These are phyloP conservation scores for Nepenthes gracilis DNA, from an alignment of 148 eudicot species.

Conservation along the genomic window DNA sequence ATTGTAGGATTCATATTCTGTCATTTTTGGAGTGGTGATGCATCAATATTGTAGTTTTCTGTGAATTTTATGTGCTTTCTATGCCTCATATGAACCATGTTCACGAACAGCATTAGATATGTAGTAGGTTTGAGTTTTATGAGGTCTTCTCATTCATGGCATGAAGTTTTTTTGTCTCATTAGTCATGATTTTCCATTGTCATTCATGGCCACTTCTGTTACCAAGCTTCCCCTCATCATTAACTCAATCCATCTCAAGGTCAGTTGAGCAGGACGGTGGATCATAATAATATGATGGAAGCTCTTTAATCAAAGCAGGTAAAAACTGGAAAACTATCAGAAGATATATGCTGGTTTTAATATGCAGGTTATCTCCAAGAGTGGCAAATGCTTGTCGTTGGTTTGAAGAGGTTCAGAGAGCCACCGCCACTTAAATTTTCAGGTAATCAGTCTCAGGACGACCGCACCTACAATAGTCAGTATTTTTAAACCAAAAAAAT, in stretches of 20 bases:
- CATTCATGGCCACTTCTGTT: too few species aligned
- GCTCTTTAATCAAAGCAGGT: slow-evolving; percentile 14
- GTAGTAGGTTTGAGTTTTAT: not conserved
- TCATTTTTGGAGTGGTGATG: slow-evolving; percentile 19
- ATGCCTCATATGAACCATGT: slow-evolving; percentile 11
- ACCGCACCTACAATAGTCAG: too few species aligned
- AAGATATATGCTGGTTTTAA: slow-evolving; percentile 19
- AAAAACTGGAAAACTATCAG: slow-evolving; percentile 11
- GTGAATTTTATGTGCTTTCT: slow-evolving; percentile 9
- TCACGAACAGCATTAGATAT: slow-evolving; percentile 4
- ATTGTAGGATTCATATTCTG: slow-evolving; percentile 11
- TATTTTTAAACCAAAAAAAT: too few species aligned
- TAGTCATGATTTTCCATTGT: too few species aligned
- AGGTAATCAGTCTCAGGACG: too few species aligned
- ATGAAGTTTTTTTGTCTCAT: too few species aligned
- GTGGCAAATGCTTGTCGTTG: slow-evolving; percentile 8
- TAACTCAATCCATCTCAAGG: not conserved
- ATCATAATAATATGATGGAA: slow-evolving; percentile 11
- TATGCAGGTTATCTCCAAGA: slow-evolving; percentile 20
- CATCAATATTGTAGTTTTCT: slow-evolving; percentile 30
- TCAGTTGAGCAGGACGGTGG: slow-evolving; percentile 4
- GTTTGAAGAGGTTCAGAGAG: slow-evolving; percentile 2
- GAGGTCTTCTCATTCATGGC: too few species aligned
- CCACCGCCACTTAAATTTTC: too few species aligned
- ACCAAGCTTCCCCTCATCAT: too few species aligned